A percentile compares a stretch with the other conserved stretches of the same genome.
Conservation (phyloP, 495 filamentous ascomycete genomes). For the Hypomontagnella submonticulosa region DNA sequence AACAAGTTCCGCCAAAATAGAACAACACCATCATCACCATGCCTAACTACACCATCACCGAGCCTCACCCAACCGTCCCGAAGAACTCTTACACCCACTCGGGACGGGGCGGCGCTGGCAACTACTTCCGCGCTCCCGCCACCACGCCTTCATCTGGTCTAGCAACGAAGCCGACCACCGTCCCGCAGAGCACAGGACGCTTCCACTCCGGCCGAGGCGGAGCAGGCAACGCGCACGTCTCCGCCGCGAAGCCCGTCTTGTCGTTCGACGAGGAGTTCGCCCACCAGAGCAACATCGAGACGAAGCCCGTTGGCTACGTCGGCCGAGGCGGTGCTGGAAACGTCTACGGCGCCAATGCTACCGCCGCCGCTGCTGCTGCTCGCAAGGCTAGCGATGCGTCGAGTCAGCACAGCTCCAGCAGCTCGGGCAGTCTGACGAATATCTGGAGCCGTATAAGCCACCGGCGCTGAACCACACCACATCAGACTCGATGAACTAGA, state of each 20-base stretch:
- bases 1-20: conserved; percentile 17
- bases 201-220: conserved; percentile 89
- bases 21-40: conserved; percentile 42
- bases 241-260: conserved; percentile 75
- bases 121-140: conserved; percentile 76
- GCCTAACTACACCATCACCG: conserved; percentile 73
- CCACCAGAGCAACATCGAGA: conserved; percentile 67
- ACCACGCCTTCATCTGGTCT: conserved; percentile 62
- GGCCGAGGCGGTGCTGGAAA: conserved; percentile 94
- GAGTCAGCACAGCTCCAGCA: conserved; percentile 47
- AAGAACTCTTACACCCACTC: conserved; percentile 73
- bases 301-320: conserved; percentile 71
- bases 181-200: conserved; percentile 55
- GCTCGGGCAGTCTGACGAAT: conserved; percentile 46
- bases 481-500: background rate
- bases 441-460: conserved; percentile 41
- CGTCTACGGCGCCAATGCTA: conserved; percentile 56
- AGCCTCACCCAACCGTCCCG: conserved; percentile 80
- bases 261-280: conserved; percentile 93
- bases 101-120: conserved; percentile 90
- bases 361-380: conserved; percentile 17
- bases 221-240: conserved; percentile 83
- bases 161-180: conserved; percentile 43
- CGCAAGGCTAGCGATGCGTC: conserved; percentile 43
- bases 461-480: conserved; percentile 13